These are phyloP conservation scores for Phytophthora pluvialis DNA, from an alignment of 352 stramenopile species.

Conservation along the genomic window DNA sequence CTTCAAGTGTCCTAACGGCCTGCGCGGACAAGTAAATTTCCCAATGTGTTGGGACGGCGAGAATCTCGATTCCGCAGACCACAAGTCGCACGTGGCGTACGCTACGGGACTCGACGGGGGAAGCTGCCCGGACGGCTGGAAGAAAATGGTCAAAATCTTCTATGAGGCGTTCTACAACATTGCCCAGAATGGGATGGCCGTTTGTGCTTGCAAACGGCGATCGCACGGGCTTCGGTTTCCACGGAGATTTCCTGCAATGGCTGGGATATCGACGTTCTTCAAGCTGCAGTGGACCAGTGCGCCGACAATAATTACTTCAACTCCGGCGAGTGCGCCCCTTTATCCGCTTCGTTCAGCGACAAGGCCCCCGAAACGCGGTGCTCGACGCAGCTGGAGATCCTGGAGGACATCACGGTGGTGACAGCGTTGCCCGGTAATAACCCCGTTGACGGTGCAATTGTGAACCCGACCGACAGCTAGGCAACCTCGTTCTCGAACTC, in stretches of 20 bases:
- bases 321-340: slow-evolving; percentile 46
- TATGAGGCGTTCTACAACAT: slow-evolving; percentile 64
- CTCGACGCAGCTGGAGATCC: slow-evolving; percentile 44
- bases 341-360: slow-evolving; percentile 45
- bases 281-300: slow-evolving; percentile 51
- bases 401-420: slow-evolving; percentile 38
- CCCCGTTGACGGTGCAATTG: slow-evolving; percentile 25
- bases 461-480: background rate
- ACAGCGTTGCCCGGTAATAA: slow-evolving; percentile 47
- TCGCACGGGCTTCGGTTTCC: slow-evolving; percentile 53
- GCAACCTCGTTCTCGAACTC: slow-evolving; percentile 6
- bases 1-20: slow-evolving; percentile 48
- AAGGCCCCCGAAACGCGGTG: slow-evolving; percentile 40
- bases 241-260: slow-evolving; percentile 64
- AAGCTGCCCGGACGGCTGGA: slow-evolving; percentile 42
- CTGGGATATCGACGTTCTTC: slow-evolving; percentile 52
- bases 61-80: slow-evolving; percentile 52
- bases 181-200: slow-evolving; percentile 54
- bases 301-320: slow-evolving; percentile 61
- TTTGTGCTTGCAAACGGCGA: slow-evolving; percentile 61
- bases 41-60: slow-evolving; percentile 62
- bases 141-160: slow-evolving; percentile 72
- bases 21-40: slow-evolving; percentile 63
- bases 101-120: slow-evolving; percentile 49
- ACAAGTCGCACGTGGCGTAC: slow-evolving; percentile 62